phyloP scores from a whole-genome alignment of 257 asterid genomes.

The Parsonsia alboflavescens region DNA sequence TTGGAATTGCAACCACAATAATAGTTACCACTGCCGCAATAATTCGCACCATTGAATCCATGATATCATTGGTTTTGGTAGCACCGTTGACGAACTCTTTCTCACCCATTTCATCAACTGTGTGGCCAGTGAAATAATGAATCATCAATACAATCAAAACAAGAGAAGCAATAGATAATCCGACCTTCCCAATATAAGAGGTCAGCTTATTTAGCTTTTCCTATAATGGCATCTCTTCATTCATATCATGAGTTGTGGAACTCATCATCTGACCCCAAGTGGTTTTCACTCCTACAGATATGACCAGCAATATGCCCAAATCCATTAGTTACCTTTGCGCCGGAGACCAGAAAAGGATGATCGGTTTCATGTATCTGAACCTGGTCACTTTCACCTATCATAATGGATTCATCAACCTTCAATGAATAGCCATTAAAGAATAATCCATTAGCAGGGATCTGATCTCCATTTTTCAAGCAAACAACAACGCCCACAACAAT shows the following conservation, averaged over 20 bases:
- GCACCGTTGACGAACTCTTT: not conserved
- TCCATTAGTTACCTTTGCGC: constrained; percentile 20
- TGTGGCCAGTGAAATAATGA: constrained; percentile 16
- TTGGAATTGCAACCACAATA: constrained; percentile 27
- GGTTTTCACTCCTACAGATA: constrained; percentile 25
- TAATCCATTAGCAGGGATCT: constrained; percentile 24
- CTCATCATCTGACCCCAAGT: constrained; percentile 23
- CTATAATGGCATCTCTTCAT: constrained; percentile 17
- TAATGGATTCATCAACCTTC: constrained; percentile 19
- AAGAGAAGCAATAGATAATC: constrained; percentile 1
- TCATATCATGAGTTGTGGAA: not conserved
- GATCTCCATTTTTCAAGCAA: constrained; percentile 19
- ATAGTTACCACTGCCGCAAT: constrained; percentile 25
- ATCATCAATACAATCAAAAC: constrained; percentile 10
- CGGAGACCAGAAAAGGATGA: constrained; percentile 20
- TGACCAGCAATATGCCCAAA: constrained; percentile 20
- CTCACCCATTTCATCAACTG: constrained; percentile 6
- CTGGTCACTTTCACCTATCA: constrained; percentile 18
- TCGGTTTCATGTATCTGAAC: constrained; percentile 5
- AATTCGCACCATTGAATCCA: constrained; percentile 6
- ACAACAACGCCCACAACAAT: constrained; percentile 23
- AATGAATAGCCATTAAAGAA: constrained; percentile 11
- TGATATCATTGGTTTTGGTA: not conserved
- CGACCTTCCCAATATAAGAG: constrained; percentile 5
- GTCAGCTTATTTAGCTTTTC: constrained; percentile 18